Percentiles rank a stretch among this genome's conserved stretches.
phyloP scores from a whole-genome alignment of 1,139 yeast genomes.

The Blastobotrys serpentis region DNA sequence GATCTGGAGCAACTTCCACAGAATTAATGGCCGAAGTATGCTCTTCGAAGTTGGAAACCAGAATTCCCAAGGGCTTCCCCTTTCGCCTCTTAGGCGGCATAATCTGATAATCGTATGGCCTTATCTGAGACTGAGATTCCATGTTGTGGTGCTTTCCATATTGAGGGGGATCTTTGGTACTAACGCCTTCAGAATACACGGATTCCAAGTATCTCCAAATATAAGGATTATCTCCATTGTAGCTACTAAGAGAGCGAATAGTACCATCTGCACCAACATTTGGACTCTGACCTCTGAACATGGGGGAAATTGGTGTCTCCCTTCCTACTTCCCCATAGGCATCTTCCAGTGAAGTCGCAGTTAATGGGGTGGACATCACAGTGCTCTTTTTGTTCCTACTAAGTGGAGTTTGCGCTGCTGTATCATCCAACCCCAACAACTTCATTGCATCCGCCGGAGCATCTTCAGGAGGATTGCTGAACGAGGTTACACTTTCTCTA shows the following conservation, averaged over 20 bases:
- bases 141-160: conserved; percentile 50
- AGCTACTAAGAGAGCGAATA: conserved; percentile 21
- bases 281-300: conserved; percentile 6
- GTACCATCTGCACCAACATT: conserved; percentile 1
- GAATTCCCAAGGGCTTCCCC: conserved; percentile 44
- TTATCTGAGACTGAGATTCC: conserved; percentile 2
- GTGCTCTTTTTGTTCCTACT: background rate
- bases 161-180: conserved; percentile 59
- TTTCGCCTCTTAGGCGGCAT: conserved; percentile 21
- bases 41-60: conserved; percentile 61
- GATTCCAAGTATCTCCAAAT: conserved; percentile 56
- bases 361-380: background rate
- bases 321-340: conserved; percentile 32
- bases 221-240: conserved; percentile 59
- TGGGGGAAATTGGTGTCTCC: conserved; percentile 9
- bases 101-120: conserved; percentile 4
- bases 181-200: conserved; percentile 54
- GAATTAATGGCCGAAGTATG: conserved; percentile 55
- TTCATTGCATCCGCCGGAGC: conserved; percentile 6
- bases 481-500: background rate
- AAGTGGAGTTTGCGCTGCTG: background rate
- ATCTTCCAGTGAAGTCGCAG: conserved; percentile 18
- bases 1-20: conserved; percentile 56
- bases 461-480: background rate
- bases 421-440: background rate